Evolutionary conservation across 148 eudicot genomes (phyloP).

Genomic region (Cornus controversa): DNA sequence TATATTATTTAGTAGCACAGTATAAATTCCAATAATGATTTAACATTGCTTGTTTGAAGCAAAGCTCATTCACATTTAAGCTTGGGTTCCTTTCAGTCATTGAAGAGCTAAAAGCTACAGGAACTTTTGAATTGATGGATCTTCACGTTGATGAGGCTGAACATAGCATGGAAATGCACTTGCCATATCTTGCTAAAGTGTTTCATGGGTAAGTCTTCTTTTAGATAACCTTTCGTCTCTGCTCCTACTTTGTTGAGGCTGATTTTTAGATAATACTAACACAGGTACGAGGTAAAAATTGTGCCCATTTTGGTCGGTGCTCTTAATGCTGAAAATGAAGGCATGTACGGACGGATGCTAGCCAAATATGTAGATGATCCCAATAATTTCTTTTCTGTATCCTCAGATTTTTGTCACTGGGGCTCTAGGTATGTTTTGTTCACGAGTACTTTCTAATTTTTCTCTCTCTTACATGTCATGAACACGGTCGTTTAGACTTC

Average conservation of each 20-base stretch:
- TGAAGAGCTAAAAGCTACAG: conserved; percentile 84
- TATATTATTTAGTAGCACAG: too few relatives aligned
- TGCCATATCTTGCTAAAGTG: conserved; percentile 97
- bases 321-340: conserved; percentile 75
- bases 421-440: conserved; percentile 70
- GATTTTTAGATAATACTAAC: conserved; percentile 17
- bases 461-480: background rate
- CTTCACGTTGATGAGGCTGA: conserved; percentile 91
- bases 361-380: conserved; percentile 94
- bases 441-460: background rate
- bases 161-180: conserved; percentile 99
- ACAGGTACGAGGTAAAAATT: conserved; percentile 72
- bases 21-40: background rate
- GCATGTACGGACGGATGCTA: conserved; percentile 66
- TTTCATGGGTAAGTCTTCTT: conserved; percentile 66
- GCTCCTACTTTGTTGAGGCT: conserved; percentile 11
- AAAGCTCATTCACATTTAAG: background rate
- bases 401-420: conserved; percentile 99
- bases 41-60: background rate
- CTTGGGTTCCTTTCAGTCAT: conserved; percentile 34
- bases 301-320: conserved; percentile 97
- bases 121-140: conserved; percentile 86
- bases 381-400: conserved; percentile 90
- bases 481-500: background rate
- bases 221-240: background rate